These are phyloP conservation scores for Saururus chinensis DNA, from an alignment of 164 flowering plant species.

Conservation along the genomic window DNA sequence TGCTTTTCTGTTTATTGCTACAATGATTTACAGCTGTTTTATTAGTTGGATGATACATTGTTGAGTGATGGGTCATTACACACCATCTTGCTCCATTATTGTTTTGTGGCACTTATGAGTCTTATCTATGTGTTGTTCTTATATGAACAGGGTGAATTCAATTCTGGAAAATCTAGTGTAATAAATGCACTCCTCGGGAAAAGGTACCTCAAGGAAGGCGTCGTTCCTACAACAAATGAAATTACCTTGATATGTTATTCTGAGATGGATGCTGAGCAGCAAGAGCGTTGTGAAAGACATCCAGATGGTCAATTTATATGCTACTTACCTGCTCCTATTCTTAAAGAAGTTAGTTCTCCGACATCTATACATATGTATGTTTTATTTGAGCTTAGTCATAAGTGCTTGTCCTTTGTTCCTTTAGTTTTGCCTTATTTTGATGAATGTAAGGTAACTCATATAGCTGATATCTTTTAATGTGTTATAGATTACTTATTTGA, in stretches of 20 bases:
- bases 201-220: constrained; percentile 82
- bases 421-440: background rate
- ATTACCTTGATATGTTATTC: constrained; percentile 80
- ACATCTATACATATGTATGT: background rate
- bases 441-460: background rate
- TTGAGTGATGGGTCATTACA: background rate
- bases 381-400: background rate
- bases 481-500: background rate
- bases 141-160: constrained; percentile 74
- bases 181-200: constrained; percentile 93
- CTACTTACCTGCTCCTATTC: constrained; percentile 80
- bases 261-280: constrained; percentile 36
- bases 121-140: background rate
- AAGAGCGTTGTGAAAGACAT: constrained; percentile 69
- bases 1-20: too few species aligned
- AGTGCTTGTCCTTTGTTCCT: background rate
- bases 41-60: background rate
- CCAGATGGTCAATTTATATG: constrained; percentile 90
- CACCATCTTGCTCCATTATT: background rate
- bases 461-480: background rate
- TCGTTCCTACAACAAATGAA: constrained; percentile 97
- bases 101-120: background rate
- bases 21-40: too few species aligned
- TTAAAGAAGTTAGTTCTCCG: constrained; percentile 52
- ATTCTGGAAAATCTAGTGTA: constrained; percentile 90